phyloP scores from a whole-genome alignment of 1,139 yeast genomes.

The Yamadazyma triangularis region DNA sequence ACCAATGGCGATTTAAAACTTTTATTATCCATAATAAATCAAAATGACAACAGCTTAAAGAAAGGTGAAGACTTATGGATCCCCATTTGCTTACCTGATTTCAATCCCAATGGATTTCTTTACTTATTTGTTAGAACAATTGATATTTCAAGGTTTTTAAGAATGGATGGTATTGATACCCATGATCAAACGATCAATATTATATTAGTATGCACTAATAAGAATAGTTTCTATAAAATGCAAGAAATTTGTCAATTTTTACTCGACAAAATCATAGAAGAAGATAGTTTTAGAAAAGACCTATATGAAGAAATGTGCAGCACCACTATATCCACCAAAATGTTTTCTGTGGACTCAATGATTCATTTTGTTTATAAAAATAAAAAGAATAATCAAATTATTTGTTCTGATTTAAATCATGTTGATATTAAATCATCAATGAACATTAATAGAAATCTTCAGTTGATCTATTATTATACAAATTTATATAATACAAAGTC shows the following conservation, averaged over 20 bases:
- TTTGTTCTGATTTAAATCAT: slow-evolving; percentile 21
- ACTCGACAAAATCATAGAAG: slow-evolving; percentile 34
- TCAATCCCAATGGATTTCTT: slow-evolving; percentile 82
- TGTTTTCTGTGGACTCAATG: slow-evolving; percentile 41
- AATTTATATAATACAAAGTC: slow-evolving; percentile 26
- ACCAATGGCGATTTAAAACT: slow-evolving; percentile 28
- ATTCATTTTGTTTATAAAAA: slow-evolving; percentile 81
- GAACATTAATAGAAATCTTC: slow-evolving; percentile 11
- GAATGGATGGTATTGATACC: slow-evolving; percentile 12
- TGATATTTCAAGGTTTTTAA: slow-evolving; percentile 18
- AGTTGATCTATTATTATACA: slow-evolving; percentile 30
- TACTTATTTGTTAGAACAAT: slow-evolving; percentile 73
- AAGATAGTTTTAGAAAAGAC: slow-evolving; percentile 32
- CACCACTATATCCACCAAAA: slow-evolving; percentile 22
- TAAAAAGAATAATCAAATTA: slow-evolving; percentile 41
- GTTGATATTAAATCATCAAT: background rate
- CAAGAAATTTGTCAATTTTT: slow-evolving; percentile 55
- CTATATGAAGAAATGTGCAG: slow-evolving; percentile 26
- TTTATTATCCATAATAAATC: slow-evolving; percentile 24
- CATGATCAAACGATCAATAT: slow-evolving; percentile 44
- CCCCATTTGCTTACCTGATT: slow-evolving; percentile 88
- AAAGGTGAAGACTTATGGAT: slow-evolving; percentile 77
- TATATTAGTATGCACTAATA: slow-evolving; percentile 76
- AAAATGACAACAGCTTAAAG: slow-evolving; percentile 8
- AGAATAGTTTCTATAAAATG: slow-evolving; percentile 75